Evolutionary conservation across 768 basidiomycete genomes (phyloP).

Genomic region (Psilocybe cyanescens): DNA sequence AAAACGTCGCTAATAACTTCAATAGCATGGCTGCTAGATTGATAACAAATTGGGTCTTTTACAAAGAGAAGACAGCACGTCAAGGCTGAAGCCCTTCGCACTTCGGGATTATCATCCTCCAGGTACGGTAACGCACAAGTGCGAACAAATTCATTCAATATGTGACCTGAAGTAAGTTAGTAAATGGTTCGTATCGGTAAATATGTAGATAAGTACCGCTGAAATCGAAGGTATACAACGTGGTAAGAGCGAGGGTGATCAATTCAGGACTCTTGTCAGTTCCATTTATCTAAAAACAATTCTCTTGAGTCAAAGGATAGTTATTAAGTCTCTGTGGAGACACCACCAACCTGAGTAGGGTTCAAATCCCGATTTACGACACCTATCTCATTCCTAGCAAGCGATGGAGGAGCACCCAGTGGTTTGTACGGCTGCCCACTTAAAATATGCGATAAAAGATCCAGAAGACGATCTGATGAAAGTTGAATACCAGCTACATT

Average conservation of each 20-base stretch:
- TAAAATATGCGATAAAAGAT: constrained; percentile 79
- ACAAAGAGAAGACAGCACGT: constrained; percentile 93
- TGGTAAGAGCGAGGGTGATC: constrained; percentile 82
- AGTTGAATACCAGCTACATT: background rate
- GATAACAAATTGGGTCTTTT: constrained; percentile 94
- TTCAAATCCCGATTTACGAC: constrained; percentile 54
- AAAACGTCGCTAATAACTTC: constrained; percentile 98
- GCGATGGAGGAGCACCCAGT: constrained; percentile 78
- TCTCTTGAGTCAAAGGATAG: constrained; percentile 4
- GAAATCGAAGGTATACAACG: constrained; percentile 93
- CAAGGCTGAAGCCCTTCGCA: constrained; percentile 86
- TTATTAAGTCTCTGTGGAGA: background rate
- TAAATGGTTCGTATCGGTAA: background rate
- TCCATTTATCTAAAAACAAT: constrained; percentile 38
- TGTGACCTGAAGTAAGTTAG: constrained; percentile 62
- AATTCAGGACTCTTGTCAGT: constrained; percentile 67
- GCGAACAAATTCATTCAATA: constrained; percentile 95
- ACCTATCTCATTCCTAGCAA: constrained; percentile 56
- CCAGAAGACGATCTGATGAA: constrained; percentile 80
- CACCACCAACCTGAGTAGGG: constrained; percentile 43
- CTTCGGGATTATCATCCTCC: constrained; percentile 88
- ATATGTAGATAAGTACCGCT: constrained; percentile 56
- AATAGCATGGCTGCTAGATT: constrained; percentile 94
- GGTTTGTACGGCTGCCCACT: constrained; percentile 87
- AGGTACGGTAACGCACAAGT: constrained; percentile 90